These are phyloP conservation scores for Tetrahymena borealis DNA, from an alignment of 73 alveolate species.

Conservation along the genomic window DNA sequence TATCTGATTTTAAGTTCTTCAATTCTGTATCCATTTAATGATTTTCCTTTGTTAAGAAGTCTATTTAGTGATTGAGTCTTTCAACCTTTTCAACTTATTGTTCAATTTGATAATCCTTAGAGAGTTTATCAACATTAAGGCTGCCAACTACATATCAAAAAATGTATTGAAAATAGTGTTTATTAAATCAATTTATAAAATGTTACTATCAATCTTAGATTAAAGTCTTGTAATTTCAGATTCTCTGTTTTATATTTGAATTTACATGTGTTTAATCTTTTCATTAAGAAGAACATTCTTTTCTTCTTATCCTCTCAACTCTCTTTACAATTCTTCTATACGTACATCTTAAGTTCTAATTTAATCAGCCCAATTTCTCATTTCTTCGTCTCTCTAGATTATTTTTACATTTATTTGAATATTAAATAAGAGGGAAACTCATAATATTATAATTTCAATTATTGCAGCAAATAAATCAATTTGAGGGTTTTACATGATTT, in stretches of 20 bases:
- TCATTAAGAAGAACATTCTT: constrained; percentile 5
- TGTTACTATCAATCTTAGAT: constrained; percentile 25
- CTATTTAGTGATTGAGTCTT: constrained; percentile 23
- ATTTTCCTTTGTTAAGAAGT: constrained; percentile 38
- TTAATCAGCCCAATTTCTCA: neutral
- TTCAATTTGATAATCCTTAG: constrained; percentile 14
- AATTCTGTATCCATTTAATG: neutral
- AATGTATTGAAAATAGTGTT: neutral
- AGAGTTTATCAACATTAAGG: constrained; percentile 26
- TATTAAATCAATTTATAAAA: neutral
- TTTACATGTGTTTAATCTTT: constrained; percentile 20
- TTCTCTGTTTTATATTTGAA: constrained; percentile 35
- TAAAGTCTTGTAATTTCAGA: constrained; percentile 31
- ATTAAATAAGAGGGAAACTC: neutral
- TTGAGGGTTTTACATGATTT: neutral
- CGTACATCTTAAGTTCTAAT: neutral
- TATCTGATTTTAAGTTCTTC: neutral
- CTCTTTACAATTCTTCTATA: neutral
- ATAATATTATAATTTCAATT: neutral
- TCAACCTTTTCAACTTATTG: constrained; percentile 11
- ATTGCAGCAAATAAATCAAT: neutral
- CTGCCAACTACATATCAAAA: neutral
- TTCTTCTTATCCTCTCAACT: constrained; percentile 28
- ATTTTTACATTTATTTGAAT: neutral
- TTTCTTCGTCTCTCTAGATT: constrained; percentile 1